These are phyloP conservation scores for Blastobotrys raffinosifermentans DNA, from an alignment of 1,139 yeast species.

Conservation along the genomic window DNA sequence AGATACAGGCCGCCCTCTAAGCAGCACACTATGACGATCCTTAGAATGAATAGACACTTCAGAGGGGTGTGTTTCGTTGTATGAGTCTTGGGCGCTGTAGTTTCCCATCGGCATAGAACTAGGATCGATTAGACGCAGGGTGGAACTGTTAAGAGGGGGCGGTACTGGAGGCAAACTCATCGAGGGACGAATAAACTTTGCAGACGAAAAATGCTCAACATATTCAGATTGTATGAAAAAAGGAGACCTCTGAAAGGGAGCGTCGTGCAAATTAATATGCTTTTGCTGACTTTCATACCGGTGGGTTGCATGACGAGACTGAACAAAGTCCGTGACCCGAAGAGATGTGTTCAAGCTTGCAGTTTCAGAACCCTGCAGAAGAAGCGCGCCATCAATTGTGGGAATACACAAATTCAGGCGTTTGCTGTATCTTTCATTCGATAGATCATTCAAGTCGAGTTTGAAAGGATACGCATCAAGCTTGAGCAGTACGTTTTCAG, in stretches of 20 bases:
- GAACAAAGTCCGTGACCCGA: constrained; percentile 53
- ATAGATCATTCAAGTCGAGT: constrained; percentile 58
- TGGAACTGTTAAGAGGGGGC: constrained; percentile 46
- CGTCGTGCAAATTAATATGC: constrained; percentile 67
- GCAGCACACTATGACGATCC: too few relatives aligned
- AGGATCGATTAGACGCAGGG: constrained; percentile 24
- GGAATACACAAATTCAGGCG: constrained; percentile 50
- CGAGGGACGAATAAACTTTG: constrained; percentile 44
- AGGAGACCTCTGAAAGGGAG: constrained; percentile 74
- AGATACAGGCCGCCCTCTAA: too few relatives aligned
- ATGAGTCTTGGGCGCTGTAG: too few relatives aligned
- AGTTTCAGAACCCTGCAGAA: constrained; percentile 24
- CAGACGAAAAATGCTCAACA: constrained; percentile 41
- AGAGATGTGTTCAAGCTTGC: constrained; percentile 50
- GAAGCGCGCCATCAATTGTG: constrained; percentile 34
- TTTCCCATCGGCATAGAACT: constrained; percentile 9
- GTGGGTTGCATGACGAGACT: constrained; percentile 44
- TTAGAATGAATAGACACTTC: too few relatives aligned
- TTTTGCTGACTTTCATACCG: constrained; percentile 52
- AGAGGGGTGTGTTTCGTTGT: too few relatives aligned
- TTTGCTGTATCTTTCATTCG: constrained; percentile 59
- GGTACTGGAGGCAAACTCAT: constrained; percentile 62
- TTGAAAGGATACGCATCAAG: constrained; percentile 34
- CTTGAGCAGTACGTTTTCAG: constrained; percentile 29
- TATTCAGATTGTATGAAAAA: constrained; percentile 54